Conservation (phyloP, 495 filamentous ascomycete genomes). For the Trichocladium uniseriatum region DNA sequence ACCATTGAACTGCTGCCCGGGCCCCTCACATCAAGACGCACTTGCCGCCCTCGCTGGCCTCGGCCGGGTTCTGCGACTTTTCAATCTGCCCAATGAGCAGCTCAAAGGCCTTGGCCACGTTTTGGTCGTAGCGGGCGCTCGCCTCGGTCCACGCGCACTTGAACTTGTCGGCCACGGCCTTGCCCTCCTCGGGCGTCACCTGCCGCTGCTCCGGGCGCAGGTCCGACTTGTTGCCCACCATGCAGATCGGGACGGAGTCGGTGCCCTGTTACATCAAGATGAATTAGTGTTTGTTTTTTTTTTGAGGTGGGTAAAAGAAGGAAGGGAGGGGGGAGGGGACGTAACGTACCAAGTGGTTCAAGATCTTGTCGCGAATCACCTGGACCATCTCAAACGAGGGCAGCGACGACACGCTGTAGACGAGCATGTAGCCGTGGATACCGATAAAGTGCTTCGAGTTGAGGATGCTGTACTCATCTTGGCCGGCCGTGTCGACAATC, state of each 20-base stretch:
- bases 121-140: slow-evolving; percentile 85
- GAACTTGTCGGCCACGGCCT: slow-evolving; percentile 70
- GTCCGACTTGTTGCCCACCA: slow-evolving; percentile 97
- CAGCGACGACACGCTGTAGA: slow-evolving; percentile 87
- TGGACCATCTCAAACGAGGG: slow-evolving; percentile 96
- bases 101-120: slow-evolving; percentile 88
- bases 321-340: slow-evolving; percentile 1
- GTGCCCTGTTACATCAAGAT: no score
- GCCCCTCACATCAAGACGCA: slow-evolving; percentile 84
- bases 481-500: slow-evolving; percentile 96
- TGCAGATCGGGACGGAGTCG: slow-evolving; percentile 82
- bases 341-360: slow-evolving; percentile 84
- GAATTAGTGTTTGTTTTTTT: no score
- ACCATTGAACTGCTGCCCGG: no score
- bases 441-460: slow-evolving; percentile 99
- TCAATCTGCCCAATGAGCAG: slow-evolving; percentile 92
- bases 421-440: slow-evolving; percentile 97
- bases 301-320: background rate
- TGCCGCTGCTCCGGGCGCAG: slow-evolving; percentile 88
- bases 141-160: slow-evolving; percentile 93
- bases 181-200: slow-evolving; percentile 76
- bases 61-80: slow-evolving; percentile 82
- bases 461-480: slow-evolving; percentile 98
- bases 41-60: slow-evolving; percentile 68
- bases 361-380: slow-evolving; percentile 91